Base-by-base conservation (phyloP, 2,329 filamentous ascomycete species). In the Aspergillus sp. region DNA sequence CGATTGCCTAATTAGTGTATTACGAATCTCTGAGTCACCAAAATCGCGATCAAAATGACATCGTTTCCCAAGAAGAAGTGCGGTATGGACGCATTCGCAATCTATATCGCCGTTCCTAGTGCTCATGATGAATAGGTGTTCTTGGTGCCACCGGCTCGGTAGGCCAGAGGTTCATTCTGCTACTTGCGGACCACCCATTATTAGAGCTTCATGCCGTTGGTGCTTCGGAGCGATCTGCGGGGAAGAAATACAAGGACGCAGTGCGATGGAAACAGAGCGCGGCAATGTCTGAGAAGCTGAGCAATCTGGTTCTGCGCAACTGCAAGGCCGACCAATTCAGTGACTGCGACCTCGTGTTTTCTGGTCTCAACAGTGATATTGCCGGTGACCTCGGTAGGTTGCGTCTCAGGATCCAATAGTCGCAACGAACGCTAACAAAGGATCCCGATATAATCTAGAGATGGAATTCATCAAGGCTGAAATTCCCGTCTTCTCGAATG, bases 341-440 rank as follows among this genome's bases (percentile, higher is more conserved):
- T 60, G 93, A 96, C 73, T 97, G 95, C 76, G 93, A 98, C 67
- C 81, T 99, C 63, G 86, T 98, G 60, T 98, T 98, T 76, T 93
- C 89, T 61, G 95, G 95, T 3, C 81, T 98, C 61, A 93, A 98
- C 79, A 89, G 91, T 63, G 91, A 96, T 78, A 89, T 97, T 56
- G 95, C 95, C 40, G 92, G 92, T 52, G 90, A 96, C 24, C 89
- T 96, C 72, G 92, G 91, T 96, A 80, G 56, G 84, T 61, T 46
- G 14, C 35, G 19, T n/a, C n/a, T 49, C 31, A 39, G 11, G 39
- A 46, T 31, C 19, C 9, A 2, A 12, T 43, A 3, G 6, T 19
- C 39, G n/a, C 21, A n/a, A 7, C 47, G 21, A 37, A 43, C 39
- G 45, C 56, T 56, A 23, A 54, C 60, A 44, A 50, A 6, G 15